Conservation (phyloP, 192 early-diverging fungal genomes). For the Mortierella hygrophila region DNA sequence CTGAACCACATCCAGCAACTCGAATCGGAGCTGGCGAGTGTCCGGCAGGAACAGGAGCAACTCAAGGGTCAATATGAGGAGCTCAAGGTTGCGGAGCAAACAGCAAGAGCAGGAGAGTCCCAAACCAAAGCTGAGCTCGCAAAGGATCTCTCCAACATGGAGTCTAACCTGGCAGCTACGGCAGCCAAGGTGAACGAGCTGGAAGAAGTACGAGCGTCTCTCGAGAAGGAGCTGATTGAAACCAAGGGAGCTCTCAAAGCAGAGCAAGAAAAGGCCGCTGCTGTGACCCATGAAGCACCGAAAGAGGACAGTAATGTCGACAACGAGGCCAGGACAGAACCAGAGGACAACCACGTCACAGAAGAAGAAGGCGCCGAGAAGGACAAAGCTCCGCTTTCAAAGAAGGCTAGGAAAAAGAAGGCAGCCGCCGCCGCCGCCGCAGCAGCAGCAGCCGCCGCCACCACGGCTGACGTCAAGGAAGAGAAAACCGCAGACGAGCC, state of each 20-base stretch:
- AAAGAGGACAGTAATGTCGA: conserved; percentile 21
- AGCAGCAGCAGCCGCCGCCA: conserved; percentile 12
- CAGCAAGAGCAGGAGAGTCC: conserved; percentile 44
- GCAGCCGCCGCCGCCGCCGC: neutral
- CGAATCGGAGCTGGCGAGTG: conserved; percentile 20
- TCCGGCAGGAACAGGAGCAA: conserved; percentile 20
- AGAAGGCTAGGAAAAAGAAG: conserved; percentile 47
- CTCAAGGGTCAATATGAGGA: conserved; percentile 32
- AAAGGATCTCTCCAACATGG: conserved; percentile 23
- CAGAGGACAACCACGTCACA: conserved; percentile 23
- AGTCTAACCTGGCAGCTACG: conserved; percentile 13
- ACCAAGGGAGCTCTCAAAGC: conserved; percentile 23
- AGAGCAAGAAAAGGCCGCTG: conserved; percentile 9
- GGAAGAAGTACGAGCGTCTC: conserved; percentile 4
- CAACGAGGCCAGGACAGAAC: conserved; percentile 19
- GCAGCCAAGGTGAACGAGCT: conserved; percentile 24
- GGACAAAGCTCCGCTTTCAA: conserved; percentile 31
- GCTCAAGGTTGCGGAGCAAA: conserved; percentile 36
- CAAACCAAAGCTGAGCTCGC: conserved; percentile 31
- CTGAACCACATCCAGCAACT: conserved; percentile 19
- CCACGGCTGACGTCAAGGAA: neutral
- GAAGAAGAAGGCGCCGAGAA: conserved; percentile 34
- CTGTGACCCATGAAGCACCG: neutral
- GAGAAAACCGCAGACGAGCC: neutral
- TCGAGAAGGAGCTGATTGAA: conserved; percentile 33